Evolutionary conservation across 2,329 filamentous ascomycete species (phyloP).

Genomic region (Aspergillus aculeatinus): DNA sequence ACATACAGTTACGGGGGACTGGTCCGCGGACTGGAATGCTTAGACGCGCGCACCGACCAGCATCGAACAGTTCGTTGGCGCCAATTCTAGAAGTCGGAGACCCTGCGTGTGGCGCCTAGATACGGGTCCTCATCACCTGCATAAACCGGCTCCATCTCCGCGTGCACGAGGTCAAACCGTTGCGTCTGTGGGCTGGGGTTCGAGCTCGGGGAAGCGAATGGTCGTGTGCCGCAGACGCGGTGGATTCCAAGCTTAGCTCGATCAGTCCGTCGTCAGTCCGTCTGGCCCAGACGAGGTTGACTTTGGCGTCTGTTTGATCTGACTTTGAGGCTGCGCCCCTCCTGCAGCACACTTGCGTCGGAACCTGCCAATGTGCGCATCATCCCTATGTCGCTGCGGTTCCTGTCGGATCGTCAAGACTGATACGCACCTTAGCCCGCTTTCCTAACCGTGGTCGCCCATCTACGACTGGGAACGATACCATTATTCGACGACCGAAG

Average conservation of each 20-base stretch:
- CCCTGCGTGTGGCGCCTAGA: conserved; percentile 24
- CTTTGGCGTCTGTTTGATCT: background rate
- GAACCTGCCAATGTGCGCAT: conserved; percentile 34
- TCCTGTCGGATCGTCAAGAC: conserved; percentile 33
- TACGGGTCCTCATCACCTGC: conserved; percentile 33
- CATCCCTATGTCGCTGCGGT: conserved; percentile 28
- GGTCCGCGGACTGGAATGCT: conserved; percentile 29
- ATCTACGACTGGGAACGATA: conserved; percentile 19
- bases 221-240: conserved; percentile 28
- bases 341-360: background rate
- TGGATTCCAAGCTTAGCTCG: conserved; percentile 27
- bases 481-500: conserved; percentile 24
- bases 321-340: conserved; percentile 15
- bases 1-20: background rate
- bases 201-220: conserved; percentile 24
- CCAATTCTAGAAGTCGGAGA: conserved; percentile 21
- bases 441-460: conserved; percentile 33
- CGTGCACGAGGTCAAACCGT: conserved; percentile 27
- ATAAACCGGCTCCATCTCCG: conserved; percentile 36
- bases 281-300: conserved; percentile 21
- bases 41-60: conserved; percentile 27
- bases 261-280: conserved; percentile 20
- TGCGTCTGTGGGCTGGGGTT: conserved; percentile 25
- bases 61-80: conserved; percentile 24
- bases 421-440: conserved; percentile 28